Percentiles rank a stretch among this genome's conserved stretches.
Conservation (phyloP, 768 basidiomycete genomes). For the Leccinum boreale region DNA sequence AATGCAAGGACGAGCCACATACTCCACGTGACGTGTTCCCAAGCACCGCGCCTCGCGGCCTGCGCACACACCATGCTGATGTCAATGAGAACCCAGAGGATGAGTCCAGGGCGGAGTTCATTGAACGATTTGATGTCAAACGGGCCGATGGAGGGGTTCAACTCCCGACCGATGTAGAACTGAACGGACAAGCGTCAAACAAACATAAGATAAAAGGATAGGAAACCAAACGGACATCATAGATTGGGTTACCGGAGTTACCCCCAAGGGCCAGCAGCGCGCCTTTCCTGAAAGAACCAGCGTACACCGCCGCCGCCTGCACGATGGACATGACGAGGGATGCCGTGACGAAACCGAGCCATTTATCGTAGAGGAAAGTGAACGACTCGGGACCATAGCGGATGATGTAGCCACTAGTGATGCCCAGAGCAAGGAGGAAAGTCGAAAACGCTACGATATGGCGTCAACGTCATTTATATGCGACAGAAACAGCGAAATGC, state of each 20-base stretch:
- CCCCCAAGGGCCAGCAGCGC: conserved; percentile 89
- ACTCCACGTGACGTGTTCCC: conserved; percentile 72
- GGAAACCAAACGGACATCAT: conserved; percentile 65
- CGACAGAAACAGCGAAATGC: conserved; percentile 17
- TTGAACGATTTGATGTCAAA: conserved; percentile 70
- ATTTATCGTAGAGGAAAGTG: conserved; percentile 90
- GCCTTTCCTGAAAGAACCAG: conserved; percentile 61
- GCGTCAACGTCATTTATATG: not conserved
- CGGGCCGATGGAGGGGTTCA: conserved; percentile 82
- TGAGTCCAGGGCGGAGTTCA: conserved; percentile 53
- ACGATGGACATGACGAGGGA: conserved; percentile 72
- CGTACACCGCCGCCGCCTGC: conserved; percentile 73
- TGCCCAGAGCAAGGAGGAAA: conserved; percentile 74
- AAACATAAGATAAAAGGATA: not conserved
- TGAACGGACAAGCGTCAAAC: conserved; percentile 28
- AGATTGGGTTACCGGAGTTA: conserved; percentile 81
- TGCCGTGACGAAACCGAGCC: conserved; percentile 85
- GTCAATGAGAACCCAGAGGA: conserved; percentile 90
- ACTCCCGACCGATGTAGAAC: conserved; percentile 93
- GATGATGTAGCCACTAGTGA: conserved; percentile 64
- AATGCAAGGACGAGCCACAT: conserved; percentile 88
- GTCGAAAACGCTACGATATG: conserved; percentile 73
- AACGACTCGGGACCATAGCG: conserved; percentile 76
- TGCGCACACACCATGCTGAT: conserved; percentile 91
- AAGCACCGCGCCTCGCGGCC: conserved; percentile 69